These are phyloP conservation scores for Fragaria ananassa DNA, from an alignment of 306 rosid genomes.

Conservation along the genomic window DNA sequence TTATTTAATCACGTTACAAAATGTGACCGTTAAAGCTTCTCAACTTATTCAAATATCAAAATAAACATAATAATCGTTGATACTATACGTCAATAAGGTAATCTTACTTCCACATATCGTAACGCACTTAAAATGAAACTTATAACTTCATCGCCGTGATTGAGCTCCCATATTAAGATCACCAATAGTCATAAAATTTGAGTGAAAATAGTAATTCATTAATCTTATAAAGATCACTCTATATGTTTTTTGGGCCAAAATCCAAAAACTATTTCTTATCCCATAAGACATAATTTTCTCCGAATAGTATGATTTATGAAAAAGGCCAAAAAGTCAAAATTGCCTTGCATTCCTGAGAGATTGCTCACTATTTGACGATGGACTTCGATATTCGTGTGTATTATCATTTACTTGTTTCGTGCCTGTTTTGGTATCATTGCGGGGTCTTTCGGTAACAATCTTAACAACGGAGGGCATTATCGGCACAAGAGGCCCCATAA, in stretches of 20 bases:
- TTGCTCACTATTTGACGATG: slow-evolving; percentile 22
- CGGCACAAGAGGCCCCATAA: slow-evolving; percentile 10
- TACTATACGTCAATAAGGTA: not conserved
- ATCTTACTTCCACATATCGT: not conserved
- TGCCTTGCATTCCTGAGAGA: not conserved
- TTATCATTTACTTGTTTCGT: not conserved
- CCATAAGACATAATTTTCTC: not conserved
- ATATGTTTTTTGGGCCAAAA: not conserved
- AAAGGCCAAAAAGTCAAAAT: slow-evolving; percentile 19
- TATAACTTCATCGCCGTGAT: not conserved
- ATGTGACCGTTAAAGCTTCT: not conserved
- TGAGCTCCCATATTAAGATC: not conserved
- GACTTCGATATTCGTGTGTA: slow-evolving; percentile 12
- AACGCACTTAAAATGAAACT: not conserved
- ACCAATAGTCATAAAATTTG: too few relatives aligned
- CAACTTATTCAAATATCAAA: not conserved
- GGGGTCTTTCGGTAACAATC: not conserved
- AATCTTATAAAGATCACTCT: not conserved
- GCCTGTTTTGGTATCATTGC: not conserved
- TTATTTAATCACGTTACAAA: not conserved
- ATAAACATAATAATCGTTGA: not conserved
- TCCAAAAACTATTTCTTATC: not conserved
- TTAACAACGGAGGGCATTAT: not conserved
- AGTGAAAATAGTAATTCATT: too few relatives aligned
- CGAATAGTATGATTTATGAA: not conserved